phyloP scores from a whole-genome alignment of 495 filamentous ascomycete genomes.

The Tetracladium setigerum region DNA sequence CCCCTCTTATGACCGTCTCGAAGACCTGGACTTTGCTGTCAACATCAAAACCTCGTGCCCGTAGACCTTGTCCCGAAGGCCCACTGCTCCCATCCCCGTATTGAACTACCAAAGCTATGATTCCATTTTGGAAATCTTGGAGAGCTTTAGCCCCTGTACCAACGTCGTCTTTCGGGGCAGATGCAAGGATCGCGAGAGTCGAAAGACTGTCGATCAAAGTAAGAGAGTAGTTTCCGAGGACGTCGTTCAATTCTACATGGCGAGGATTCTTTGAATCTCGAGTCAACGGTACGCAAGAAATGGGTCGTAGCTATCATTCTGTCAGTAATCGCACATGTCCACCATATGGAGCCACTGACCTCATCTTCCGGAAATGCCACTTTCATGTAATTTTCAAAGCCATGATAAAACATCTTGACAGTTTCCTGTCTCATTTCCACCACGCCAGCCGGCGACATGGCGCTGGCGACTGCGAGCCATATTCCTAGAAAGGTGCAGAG shows the following conservation, averaged over 20 bases:
- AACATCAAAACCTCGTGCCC: slow-evolving; percentile 83
- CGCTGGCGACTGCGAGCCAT: slow-evolving; percentile 26
- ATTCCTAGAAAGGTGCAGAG: slow-evolving; percentile 8
- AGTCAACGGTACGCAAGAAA: slow-evolving; percentile 75
- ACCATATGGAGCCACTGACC: slow-evolving; percentile 30
- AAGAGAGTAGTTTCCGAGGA: slow-evolving; percentile 92
- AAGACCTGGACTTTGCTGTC: slow-evolving; percentile 98
- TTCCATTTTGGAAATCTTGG: slow-evolving; percentile 71
- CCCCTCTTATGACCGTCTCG: slow-evolving; percentile 89
- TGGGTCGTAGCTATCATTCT: slow-evolving; percentile 56
- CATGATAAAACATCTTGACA: slow-evolving; percentile 92
- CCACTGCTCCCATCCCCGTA: slow-evolving; percentile 80
- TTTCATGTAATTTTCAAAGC: slow-evolving; percentile 89
- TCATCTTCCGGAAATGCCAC: slow-evolving; percentile 97
- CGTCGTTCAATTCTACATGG: slow-evolving; percentile 88
- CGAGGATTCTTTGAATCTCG: slow-evolving; percentile 73
- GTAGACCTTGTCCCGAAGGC: slow-evolving; percentile 58
- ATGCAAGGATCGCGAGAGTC: slow-evolving; percentile 85
- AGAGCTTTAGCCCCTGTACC: slow-evolving; percentile 52
- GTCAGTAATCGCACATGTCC: slow-evolving; percentile 7
- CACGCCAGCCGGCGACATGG: slow-evolving; percentile 45
- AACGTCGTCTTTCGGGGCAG: slow-evolving; percentile 43
- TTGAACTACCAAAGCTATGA: slow-evolving; percentile 68
- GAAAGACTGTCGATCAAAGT: slow-evolving; percentile 93
- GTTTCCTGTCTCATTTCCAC: slow-evolving; percentile 59